These are phyloP conservation scores for Leccinum pallidistipes DNA, from an alignment of 1,284 basidiomycete species.

Conservation along the genomic window DNA sequence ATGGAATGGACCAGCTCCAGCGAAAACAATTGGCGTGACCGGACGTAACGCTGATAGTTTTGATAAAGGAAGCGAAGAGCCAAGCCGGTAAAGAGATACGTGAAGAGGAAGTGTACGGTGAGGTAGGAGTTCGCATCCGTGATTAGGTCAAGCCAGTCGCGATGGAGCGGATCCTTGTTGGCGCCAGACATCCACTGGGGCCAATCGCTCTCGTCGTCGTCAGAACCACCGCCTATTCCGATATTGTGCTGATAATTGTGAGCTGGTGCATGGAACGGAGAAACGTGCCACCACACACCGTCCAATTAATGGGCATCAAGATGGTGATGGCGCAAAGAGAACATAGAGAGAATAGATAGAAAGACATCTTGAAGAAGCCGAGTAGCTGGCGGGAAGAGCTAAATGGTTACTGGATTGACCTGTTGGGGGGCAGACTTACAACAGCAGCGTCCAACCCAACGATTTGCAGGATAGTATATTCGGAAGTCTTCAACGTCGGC, in stretches of 20 bases:
- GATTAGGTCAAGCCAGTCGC: slow-evolving; percentile 82
- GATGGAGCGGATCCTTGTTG: slow-evolving; percentile 37
- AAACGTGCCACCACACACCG: slow-evolving; percentile 46
- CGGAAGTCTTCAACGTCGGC: slow-evolving; percentile 87
- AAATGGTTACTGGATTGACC: neutral
- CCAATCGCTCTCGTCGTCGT: slow-evolving; percentile 54
- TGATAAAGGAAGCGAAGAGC: slow-evolving; percentile 85
- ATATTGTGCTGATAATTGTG: slow-evolving; percentile 63
- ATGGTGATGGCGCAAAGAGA: slow-evolving; percentile 78
- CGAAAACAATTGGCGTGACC: slow-evolving; percentile 91
- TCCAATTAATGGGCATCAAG: slow-evolving; percentile 90
- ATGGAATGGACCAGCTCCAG: slow-evolving; percentile 94
- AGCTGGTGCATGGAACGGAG: slow-evolving; percentile 1
- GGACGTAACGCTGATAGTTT: slow-evolving; percentile 89
- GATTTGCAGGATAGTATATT: slow-evolving; percentile 94
- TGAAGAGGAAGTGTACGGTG: slow-evolving; percentile 87
- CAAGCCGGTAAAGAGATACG: slow-evolving; percentile 89
- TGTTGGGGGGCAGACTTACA: slow-evolving; percentile 43
- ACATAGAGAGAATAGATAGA: slow-evolving; percentile 86
- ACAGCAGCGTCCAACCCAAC: slow-evolving; percentile 97
- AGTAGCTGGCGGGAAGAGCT: slow-evolving; percentile 61
- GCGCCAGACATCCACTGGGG: slow-evolving; percentile 34
- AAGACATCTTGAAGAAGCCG: slow-evolving; percentile 94
- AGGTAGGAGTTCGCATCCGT: slow-evolving; percentile 86
- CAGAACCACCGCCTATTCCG: slow-evolving; percentile 60